phyloP scores from a whole-genome alignment of 2,329 filamentous ascomycete genomes.

The Lachnellula arida region DNA sequence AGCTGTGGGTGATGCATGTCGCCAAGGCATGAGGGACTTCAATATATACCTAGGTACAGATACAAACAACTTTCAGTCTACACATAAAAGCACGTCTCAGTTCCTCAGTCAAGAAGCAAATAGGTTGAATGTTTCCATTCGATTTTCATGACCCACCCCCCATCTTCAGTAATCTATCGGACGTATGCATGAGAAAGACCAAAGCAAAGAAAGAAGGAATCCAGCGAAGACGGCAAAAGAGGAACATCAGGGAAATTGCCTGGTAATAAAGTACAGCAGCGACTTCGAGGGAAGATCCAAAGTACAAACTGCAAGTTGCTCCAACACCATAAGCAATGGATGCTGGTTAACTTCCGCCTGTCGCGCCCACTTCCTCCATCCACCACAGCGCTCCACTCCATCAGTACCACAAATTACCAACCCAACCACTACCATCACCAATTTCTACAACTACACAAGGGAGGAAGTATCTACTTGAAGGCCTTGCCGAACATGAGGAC shows the following conservation, averaged over 20 bases:
- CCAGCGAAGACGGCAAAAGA: constrained; percentile 16
- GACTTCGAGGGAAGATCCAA: constrained; percentile 16
- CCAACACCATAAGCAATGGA: constrained; percentile 33
- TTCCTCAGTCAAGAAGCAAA: not conserved
- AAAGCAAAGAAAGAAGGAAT: constrained; percentile 18
- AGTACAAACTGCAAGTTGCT: constrained; percentile 30
- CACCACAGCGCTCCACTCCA: constrained; percentile 12
- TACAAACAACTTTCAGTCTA: no score
- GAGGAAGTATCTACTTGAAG: constrained; percentile 67
- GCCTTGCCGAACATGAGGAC: constrained; percentile 99
- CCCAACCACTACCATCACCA: constrained; percentile 11
- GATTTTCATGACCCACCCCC: constrained; percentile 13
- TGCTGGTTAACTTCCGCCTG: constrained; percentile 31
- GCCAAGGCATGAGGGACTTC: no score
- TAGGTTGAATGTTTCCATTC: constrained; percentile 24
- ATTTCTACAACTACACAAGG: constrained; percentile 25
- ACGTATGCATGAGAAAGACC: constrained; percentile 19
- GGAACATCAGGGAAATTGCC: constrained; percentile 30
- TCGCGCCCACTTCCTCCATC: constrained; percentile 18
- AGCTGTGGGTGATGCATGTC: no score
- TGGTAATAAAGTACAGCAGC: constrained; percentile 37
- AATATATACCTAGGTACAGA: no score
- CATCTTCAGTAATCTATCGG: constrained; percentile 20
- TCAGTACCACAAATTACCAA: constrained; percentile 19
- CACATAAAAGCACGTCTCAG: not conserved